Evolutionary conservation across 345 rosid genomes (phyloP).

Genomic region (Eucalyptus microcorys): DNA sequence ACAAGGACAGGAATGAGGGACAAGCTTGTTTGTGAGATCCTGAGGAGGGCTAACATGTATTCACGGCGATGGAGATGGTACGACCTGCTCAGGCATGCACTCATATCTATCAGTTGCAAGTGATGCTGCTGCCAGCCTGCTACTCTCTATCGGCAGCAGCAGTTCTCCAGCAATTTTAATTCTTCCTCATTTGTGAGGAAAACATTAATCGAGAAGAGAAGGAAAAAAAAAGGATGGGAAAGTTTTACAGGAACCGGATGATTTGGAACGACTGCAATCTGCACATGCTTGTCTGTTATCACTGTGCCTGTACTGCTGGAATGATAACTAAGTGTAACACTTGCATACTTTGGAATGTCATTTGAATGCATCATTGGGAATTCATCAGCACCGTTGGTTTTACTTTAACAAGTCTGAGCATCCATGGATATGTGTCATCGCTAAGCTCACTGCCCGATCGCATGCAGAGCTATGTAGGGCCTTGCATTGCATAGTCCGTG

Average conservation of each 20-base stretch:
- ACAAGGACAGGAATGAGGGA: background rate
- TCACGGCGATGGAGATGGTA: background rate
- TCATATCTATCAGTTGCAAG: background rate
- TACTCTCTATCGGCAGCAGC: background rate
- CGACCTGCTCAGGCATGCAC: background rate
- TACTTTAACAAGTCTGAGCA: background rate
- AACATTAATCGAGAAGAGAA: background rate
- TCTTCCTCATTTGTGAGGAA: background rate
- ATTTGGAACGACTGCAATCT: background rate
- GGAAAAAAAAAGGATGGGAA: background rate
- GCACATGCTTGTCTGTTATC: background rate
- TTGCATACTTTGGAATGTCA: background rate
- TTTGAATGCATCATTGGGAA: background rate
- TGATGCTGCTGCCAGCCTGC: background rate
- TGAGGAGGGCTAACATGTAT: background rate
- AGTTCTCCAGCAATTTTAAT: background rate
- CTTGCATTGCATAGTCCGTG: background rate
- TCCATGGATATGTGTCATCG: background rate
- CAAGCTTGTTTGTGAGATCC: background rate
- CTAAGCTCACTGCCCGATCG: background rate
- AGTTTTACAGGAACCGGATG: background rate
- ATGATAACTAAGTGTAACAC: background rate
- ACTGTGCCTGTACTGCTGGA: background rate
- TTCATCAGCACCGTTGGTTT: background rate
- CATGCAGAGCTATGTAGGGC: background rate